Conservation (phyloP, 2,329 filamentous ascomycete genomes). For the Fusarium albosuccineum region DNA sequence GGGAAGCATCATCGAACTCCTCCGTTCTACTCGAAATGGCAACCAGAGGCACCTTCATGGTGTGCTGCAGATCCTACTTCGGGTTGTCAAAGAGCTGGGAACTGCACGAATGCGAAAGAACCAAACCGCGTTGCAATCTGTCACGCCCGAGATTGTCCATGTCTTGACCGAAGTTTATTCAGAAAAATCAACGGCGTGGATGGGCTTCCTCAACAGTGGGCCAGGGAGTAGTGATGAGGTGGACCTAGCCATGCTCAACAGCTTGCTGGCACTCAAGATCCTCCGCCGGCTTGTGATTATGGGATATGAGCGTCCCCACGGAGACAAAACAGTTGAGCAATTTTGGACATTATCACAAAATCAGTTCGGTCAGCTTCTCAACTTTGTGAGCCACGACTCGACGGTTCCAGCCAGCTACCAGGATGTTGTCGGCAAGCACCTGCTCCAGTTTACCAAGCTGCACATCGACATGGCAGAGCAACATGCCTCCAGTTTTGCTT, state of each 20-base stretch:
- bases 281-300: conserved; percentile 82
- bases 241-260: conserved; percentile 78
- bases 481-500: conserved; percentile 85
- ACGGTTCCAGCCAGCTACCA: conserved; percentile 66
- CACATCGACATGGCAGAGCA: conserved; percentile 86
- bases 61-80: conserved; percentile 81
- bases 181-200: conserved; percentile 78
- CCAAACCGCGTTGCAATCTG: conserved; percentile 80
- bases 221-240: conserved; percentile 70
- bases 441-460: conserved; percentile 91
- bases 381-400: conserved; percentile 70
- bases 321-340: conserved; percentile 79
- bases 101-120: conserved; percentile 82
- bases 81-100: conserved; percentile 90
- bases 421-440: conserved; percentile 82
- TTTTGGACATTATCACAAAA: conserved; percentile 85
- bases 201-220: conserved; percentile 68
- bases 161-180: conserved; percentile 84
- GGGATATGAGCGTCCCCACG: conserved; percentile 87
- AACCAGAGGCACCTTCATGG: conserved; percentile 77
- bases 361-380: conserved; percentile 83
- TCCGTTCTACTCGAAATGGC: conserved; percentile 66
- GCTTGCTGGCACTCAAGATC: conserved; percentile 81
- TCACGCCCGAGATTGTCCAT: conserved; percentile 87
- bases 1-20: conserved; percentile 70